Base-by-base conservation (phyloP, 1,139 yeast species). In the Geotrichum citri-aurantii region DNA sequence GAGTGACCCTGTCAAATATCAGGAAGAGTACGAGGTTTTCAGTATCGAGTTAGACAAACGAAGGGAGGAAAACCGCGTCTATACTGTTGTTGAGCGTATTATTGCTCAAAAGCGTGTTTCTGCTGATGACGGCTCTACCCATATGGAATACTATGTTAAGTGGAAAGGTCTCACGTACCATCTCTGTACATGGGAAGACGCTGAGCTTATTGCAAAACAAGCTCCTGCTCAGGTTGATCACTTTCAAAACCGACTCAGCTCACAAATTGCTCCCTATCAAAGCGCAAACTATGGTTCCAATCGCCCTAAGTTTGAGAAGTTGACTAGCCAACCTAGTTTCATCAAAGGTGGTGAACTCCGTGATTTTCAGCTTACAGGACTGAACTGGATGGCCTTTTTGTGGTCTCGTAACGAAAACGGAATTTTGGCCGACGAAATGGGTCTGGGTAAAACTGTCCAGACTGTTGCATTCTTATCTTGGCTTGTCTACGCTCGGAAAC, bases 331-430 rank as follows among this genome's bases (percentile, higher is more conserved):
- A 74, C 99, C 99, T 0, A 79, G 85, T 14, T 95, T 86, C 69
- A 87, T 95, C 65, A 91, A 91, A 70, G 87, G 88, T 68, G 97
- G 98, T 53, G 96, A 88, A 72, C 79, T 93, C 64, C 83, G 99
- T 71, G 99, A 95, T 76, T 93, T 95, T 81, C 99, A 95, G 75
- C 80, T 95, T 69, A 93, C 99, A 0, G 99, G 99, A 62, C 80
- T 95, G 63, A 95, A 95, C 73, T 95, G 99, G 99, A 95, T 95
- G 99, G 99, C 99, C 0, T 95, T 91, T 71, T 78, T 95, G 63
- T 95, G 99, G 99, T 89, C 97, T 2, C 82, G 97, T 70, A 90
- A 93, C 72, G 97, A 93, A 74, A 95, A 93, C 72, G 99, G 99
- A 59, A 95, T 95, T 58, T 77, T 95, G 53, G 99, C 99, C 5